phyloP scores from a whole-genome alignment of 768 basidiomycete genomes.

The Lactarius deliciosus region DNA sequence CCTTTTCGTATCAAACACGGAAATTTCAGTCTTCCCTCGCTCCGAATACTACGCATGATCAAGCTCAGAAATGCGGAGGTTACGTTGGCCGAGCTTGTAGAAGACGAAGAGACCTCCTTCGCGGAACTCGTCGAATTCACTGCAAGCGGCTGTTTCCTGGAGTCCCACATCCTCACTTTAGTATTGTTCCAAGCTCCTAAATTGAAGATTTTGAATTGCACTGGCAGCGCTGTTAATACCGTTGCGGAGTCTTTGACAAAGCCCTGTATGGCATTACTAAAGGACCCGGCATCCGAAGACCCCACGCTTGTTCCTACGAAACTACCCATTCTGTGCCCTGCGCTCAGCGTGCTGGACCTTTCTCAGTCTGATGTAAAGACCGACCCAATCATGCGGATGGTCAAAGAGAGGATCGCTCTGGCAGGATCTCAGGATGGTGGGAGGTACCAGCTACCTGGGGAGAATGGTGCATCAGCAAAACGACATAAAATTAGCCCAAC shows the following conservation, averaged over 20 bases:
- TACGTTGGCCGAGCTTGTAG: constrained; percentile 5
- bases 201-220: constrained; percentile 17
- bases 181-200: constrained; percentile 8
- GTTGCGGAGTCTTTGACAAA: constrained; percentile 13
- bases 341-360: too few species aligned
- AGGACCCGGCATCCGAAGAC: too few species aligned
- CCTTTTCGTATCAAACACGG: too few species aligned
- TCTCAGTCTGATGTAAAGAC: too few species aligned
- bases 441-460: too few species aligned
- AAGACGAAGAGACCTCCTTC: constrained; percentile 20
- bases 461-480: too few species aligned
- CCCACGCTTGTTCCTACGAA: too few species aligned
- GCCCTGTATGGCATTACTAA: neutral
- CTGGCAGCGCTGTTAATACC: constrained; percentile 5
- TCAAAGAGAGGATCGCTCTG: too few species aligned
- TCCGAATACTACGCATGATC: constrained; percentile 19
- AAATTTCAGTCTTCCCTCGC: constrained; percentile 22
- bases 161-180: neutral
- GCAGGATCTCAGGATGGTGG: too few species aligned
- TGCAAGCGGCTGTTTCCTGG: constrained; percentile 5
- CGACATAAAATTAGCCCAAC: too few species aligned
- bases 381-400: too few species aligned
- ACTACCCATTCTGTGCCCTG: too few species aligned
- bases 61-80: neutral
- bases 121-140: constrained; percentile 23